Conservation (phyloP, 148 eudicot genomes). For the Pharnaceum exiguum region DNA sequence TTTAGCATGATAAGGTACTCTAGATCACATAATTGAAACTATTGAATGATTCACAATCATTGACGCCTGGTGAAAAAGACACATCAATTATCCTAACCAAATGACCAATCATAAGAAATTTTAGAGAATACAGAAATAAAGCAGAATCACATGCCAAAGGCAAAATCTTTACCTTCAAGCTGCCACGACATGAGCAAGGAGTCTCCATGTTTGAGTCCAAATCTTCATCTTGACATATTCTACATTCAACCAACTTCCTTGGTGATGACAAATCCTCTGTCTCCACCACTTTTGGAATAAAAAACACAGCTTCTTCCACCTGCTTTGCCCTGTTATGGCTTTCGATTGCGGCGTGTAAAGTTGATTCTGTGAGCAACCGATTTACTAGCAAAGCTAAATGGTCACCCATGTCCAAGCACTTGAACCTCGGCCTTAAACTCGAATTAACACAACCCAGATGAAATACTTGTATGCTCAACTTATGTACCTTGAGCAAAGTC, state of each 20-base stretch:
- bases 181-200: slow-evolving; percentile 95
- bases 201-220: slow-evolving; percentile 76
- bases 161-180: too few relatives aligned
- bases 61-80: too few relatives aligned
- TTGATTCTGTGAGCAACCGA: slow-evolving; percentile 85
- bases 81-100: too few relatives aligned
- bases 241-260: slow-evolving; percentile 76
- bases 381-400: slow-evolving; percentile 83
- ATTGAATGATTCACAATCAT: too few relatives aligned
- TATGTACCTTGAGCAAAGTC: background rate
- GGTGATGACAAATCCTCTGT: slow-evolving; percentile 28
- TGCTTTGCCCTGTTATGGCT: slow-evolving; percentile 41
- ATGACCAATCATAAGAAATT: too few relatives aligned
- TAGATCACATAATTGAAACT: too few relatives aligned
- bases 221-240: slow-evolving; percentile 96
- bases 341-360: slow-evolving; percentile 80
- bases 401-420: slow-evolving; percentile 65
- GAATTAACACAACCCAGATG: background rate
- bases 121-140: too few relatives aligned
- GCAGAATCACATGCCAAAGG: too few relatives aligned
- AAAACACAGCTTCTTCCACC: slow-evolving; percentile 27
- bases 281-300: slow-evolving; percentile 22
- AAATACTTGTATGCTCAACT: background rate
- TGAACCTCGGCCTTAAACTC: background rate
- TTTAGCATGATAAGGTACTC: too few relatives aligned